A percentile compares a stretch with the other conserved stretches of the same genome.
phyloP scores from a whole-genome alignment of 2,329 filamentous ascomycete genomes.

The Plectosphaerella plurivora region DNA sequence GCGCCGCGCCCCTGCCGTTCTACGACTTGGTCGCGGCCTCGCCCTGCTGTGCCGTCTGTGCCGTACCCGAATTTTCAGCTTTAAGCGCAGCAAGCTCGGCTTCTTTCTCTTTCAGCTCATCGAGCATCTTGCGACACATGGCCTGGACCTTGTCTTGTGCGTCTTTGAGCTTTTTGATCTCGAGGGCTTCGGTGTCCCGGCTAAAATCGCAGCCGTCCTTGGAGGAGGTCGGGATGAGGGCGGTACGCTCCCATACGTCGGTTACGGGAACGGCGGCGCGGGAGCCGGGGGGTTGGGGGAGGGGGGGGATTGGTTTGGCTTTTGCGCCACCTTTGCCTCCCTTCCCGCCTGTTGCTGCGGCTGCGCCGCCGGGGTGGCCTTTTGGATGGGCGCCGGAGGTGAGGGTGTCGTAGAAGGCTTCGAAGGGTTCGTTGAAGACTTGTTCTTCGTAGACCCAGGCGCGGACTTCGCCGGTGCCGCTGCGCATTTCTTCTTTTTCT shows the following conservation, averaged over 20 bases:
- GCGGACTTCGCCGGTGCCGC: constrained; percentile 60
- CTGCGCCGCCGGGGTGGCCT: constrained; percentile 25
- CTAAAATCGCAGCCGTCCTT: constrained; percentile 69
- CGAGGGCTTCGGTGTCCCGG: constrained; percentile 61
- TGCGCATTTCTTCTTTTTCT: constrained; percentile 57
- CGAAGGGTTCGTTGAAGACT: constrained; percentile 94
- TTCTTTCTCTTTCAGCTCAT: constrained; percentile 61
- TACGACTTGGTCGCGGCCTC: not conserved
- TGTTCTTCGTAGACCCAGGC: constrained; percentile 89
- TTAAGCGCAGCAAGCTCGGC: constrained; percentile 56
- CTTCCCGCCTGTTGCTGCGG: constrained; percentile 19
- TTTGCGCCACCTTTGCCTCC: constrained; percentile 39
- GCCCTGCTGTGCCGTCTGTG: constrained; percentile 1
- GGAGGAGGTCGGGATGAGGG: constrained; percentile 67
- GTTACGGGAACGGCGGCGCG: constrained; percentile 24
- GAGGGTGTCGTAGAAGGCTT: constrained; percentile 83
- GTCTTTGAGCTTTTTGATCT: constrained; percentile 57
- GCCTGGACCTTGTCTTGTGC: constrained; percentile 61
- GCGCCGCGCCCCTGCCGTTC: not conserved
- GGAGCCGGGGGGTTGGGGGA: constrained; percentile 25
- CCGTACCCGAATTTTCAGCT: constrained; percentile 48
- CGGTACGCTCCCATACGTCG: constrained; percentile 61
- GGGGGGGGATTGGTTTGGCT: constrained; percentile 29
- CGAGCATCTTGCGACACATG: constrained; percentile 54
- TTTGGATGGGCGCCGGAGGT: constrained; percentile 64